Evolutionary conservation across 176 grass and related monocot species (phyloP), one percentile per base, ranked within the genome.

Genomic region (Melocanna baccifera): DNA sequence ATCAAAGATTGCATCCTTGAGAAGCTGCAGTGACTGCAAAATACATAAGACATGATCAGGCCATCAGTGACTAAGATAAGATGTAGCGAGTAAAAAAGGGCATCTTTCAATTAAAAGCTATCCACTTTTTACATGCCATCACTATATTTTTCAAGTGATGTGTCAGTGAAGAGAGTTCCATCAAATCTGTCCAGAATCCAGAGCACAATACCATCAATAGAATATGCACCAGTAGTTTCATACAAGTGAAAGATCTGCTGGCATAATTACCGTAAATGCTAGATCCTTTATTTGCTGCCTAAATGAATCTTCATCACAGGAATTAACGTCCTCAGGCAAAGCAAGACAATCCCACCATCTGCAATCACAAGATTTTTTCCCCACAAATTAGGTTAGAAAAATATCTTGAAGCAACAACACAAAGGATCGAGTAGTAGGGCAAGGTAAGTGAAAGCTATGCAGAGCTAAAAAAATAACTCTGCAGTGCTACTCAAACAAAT

Each of bases 291-390:
- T 91, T 89, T 99, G 83, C 76, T 73, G 73, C 83, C 96, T 96
- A 85, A 99, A 99, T 83, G 77, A 86, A 39, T 80, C 83, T 90
- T 94, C 96, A 71, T 92, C 83, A 77, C 76, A 81, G 41, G 65
- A 18, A 89, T 99, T 89, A 43, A 99, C 78, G 71, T 94, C 86
- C n/a, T 94, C 91, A 61, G 96, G 96, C 91, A 99, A 90, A 61
- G 96, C 86, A 92, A 98, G 57, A 86, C 86, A 96, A 47, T 98
- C 96, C 96, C 93, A 98, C 96, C 96, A 98, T 80, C 96, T 98
- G 88, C 88, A 92, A 78, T 6, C 67, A 78, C 61, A 84, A 67
- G 10, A 6, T 67, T 76, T 51, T 42, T 56, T 55, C 70, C 26
- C 25, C 52, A 81, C 25, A 70, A 46, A 32, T 77, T 69, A 30